Base-by-base conservation (phyloP, 345 rosid species). In the Theobroma cacao region DNA sequence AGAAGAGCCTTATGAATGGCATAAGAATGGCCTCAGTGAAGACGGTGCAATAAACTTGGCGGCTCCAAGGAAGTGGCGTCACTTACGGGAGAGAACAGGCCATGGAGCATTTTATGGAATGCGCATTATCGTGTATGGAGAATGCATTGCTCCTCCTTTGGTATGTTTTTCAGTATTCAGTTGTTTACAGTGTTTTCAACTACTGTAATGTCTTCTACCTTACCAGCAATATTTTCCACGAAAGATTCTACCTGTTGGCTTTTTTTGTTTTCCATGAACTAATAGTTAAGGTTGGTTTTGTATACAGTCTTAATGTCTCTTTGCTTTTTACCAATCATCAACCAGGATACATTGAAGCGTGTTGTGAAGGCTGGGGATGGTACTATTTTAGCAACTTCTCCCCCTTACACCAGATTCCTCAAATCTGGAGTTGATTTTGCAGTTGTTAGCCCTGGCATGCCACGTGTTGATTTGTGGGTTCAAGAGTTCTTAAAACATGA, bases 361-460 rank as follows among this genome's bases (percentile, higher is more conserved):
- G 97, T 80, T 2, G 91, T 94, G 86, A 94, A 97, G 86, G 94
- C 99, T 22, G 99, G 98, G 65, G 98, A 88, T 75, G 99, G 99
- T 80, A 85, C 88, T 1, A 87, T 97, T 78, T 77, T 97, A 80
- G 98, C 99, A 75, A 94, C 98, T 18, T 94, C 97, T 75, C 98
- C 99, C 20, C 99, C 99, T 61, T 97, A 97, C 80, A 86, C 84
- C 7, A 92, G 95, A n/a, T 90, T 90, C 84, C 88, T 97, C 41
- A 81, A 88, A 48, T 80, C 90, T 55, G 91, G 90, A 65, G 90
- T 92, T 2, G 94, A 94, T 86, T 97, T 87, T 22, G 99, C 97
- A 1, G 66, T 97, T 56, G 81, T 94, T 71, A 91, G 97, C 78
- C 93, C 98, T 1, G 96, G 97, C 38, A 90, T 89, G 84, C 88